Base-by-base conservation (phyloP, 805 yeast genomes). In the Lachancea meyersii region DNA sequence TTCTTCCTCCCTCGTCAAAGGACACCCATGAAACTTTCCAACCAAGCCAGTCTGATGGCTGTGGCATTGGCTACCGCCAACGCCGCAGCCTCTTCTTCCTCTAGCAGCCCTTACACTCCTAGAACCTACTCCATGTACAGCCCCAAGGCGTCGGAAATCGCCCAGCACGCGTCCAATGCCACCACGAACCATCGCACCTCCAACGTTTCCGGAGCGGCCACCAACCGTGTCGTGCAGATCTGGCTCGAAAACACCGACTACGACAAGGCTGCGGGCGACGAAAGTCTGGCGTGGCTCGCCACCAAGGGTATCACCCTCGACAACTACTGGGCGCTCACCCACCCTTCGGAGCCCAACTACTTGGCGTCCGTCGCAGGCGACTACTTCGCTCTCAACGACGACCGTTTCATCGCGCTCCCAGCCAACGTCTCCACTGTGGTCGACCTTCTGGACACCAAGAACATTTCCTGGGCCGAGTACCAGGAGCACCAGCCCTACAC, bases 311-410 rank as follows among this genome's bases (percentile, higher is more conserved):
- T 72, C 43, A 57, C 63, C 34, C 62, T 75, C 51, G 64, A 61
- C 59, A 75, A 75, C 68, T 73, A 75, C 66, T 73, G 74, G 68
- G 70, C 72, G 31, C 52, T 73, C 27, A 70, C 76, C 41, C 76
- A 72, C 54, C 77, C 78, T 44, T 73, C 79, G 5, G 73, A 74
- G 65, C 77, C 78, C 49, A 75, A 75, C 62, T 73, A 73, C 55
- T 53, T 73, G 43, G 74, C 73, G 33, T 57, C 75, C 40, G 73
- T 66, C 43, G 71, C 68, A 45, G 79, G 79, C 51, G 77, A 72
- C 57, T 70, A 73, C 58, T 72, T 71, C 47, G 72, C 75, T 21
- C 66, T 74, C 41, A 64, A 61, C 45, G 65, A 65, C 45, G 79
- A 74, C 56, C 61, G 65, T 47, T 73, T 71, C 59, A 64, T 68